These are phyloP conservation scores for Paraphaeosphaeria sporulosa DNA, from an alignment of 2,329 filamentous ascomycete species.

Conservation along the genomic window DNA sequence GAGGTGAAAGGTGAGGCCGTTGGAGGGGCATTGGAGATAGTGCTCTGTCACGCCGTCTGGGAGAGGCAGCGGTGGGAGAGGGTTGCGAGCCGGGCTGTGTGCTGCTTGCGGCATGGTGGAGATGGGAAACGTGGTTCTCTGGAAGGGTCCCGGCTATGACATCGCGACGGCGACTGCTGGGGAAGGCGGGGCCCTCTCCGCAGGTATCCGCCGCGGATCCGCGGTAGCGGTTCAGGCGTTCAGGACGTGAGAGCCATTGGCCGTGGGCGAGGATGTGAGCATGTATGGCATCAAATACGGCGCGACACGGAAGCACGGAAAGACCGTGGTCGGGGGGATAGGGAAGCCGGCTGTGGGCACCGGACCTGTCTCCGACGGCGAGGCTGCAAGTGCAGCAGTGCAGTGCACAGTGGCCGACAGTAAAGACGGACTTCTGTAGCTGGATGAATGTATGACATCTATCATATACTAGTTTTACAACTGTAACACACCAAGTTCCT, in stretches of 20 bases:
- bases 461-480: no score
- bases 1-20: slow-evolving; percentile 68
- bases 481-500: no score
- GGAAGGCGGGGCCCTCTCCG: slow-evolving; percentile 6
- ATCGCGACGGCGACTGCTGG: neutral
- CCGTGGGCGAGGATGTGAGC: neutral
- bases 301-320: no score
- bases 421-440: no score
- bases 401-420: neutral
- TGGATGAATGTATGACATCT: no score
- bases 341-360: no score
- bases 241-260: neutral
- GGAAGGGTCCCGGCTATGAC: neutral
- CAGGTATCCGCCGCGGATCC: slow-evolving; percentile 1
- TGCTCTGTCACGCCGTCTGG: slow-evolving; percentile 63
- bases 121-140: neutral
- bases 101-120: neutral
- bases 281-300: neutral
- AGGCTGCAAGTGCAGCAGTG: neutral
- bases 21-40: slow-evolving; percentile 63
- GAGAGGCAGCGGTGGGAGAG: slow-evolving; percentile 59
- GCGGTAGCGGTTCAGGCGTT: slow-evolving; percentile 1
- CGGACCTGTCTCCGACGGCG: no score
- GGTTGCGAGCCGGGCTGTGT: slow-evolving; percentile 10
- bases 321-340: no score